Percentiles rank a stretch among this genome's conserved stretches.
Conservation (phyloP, 2,329 filamentous ascomycete species). For the Fusarium sp. region DNA sequence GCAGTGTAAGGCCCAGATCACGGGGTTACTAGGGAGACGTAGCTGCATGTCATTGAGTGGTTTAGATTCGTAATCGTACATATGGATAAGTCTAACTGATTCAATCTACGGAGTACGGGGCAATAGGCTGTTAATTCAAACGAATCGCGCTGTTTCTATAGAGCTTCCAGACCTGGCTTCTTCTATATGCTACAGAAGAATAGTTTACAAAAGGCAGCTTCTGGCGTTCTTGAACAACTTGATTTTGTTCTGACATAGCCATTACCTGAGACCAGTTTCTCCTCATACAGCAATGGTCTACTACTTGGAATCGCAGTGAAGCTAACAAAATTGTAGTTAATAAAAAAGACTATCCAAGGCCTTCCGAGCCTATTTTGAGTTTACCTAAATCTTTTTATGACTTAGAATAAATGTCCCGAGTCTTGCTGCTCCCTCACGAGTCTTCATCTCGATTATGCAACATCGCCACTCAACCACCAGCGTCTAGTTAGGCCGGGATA, state of each 20-base stretch:
- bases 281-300: not conserved
- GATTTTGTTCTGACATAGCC: not conserved
- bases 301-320: not conserved
- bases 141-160: not conserved
- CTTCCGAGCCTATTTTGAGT: too few species aligned
- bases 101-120: not conserved
- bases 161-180: not conserved
- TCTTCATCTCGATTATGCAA: not conserved
- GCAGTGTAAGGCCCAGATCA: not conserved
- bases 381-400: not conserved
- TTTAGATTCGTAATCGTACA: slow-evolving; percentile 4
- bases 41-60: slow-evolving; percentile 7
- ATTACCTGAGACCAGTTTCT: not conserved
- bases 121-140: not conserved
- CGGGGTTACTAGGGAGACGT: slow-evolving; percentile 8
- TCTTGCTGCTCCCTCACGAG: not conserved
- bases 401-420: not conserved
- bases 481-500: not conserved
- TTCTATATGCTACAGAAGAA: not conserved
- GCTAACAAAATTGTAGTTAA: not conserved
- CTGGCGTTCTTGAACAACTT: not conserved
- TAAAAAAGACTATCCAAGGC: not conserved
- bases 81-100: not conserved
- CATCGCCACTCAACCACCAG: not conserved
- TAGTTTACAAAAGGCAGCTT: not conserved